Evolutionary conservation across 495 filamentous ascomycete genomes (phyloP), one percentile per base, ranked within the genome.

Genomic region (Tetracladium marchalianum): DNA sequence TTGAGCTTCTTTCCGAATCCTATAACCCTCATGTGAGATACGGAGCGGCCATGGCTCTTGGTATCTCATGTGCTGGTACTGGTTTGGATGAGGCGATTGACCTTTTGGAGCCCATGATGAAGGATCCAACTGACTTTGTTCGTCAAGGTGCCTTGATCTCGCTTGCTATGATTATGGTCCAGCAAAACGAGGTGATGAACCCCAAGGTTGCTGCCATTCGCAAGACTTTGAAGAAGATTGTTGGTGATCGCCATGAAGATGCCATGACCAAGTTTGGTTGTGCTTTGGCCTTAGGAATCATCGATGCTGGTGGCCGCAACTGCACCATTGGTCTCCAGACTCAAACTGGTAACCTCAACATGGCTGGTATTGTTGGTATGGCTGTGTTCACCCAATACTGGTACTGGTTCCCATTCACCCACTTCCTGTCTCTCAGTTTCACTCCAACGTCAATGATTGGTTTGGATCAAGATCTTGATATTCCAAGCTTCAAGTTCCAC

Each of bases 331-430:
- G 90, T 38, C 73, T 99, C 3, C 92, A 97, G 61, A 99, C 93
- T 1, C 90, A 93, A 68, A 95, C 92, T 0, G 93, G 93, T 46
- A 99, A 95, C 56, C 75, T 99, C 50, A 96, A 97, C 69, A 92
- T 97, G 87, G 77, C 87, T 13, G 93, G 86, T 47, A 92, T 97
- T 47, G 90, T 99, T 16, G 93, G 93, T 50, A 95, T 95, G 78
- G 89, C 88, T 35, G 84, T 99, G 22, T 99, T 99, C 69, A 92
- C 87, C 6, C 93, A 99, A 63, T 99, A 99, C 69, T 99, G 93
- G 93, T 99, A 99, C 68, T 99, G 93, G 93, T 99, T 99, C 79
- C 93, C 93, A 39, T 80, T 96, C 54, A 95, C 92, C 18, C 93
- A 97, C 65, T 99, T 99, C 78, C 66, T 99, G 16, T 90, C 89